A percentile compares a stretch with the other conserved stretches of the same genome.
Evolutionary conservation across 202 grass and related monocot genomes (phyloP).

Genomic region (Zoysia matrella): DNA sequence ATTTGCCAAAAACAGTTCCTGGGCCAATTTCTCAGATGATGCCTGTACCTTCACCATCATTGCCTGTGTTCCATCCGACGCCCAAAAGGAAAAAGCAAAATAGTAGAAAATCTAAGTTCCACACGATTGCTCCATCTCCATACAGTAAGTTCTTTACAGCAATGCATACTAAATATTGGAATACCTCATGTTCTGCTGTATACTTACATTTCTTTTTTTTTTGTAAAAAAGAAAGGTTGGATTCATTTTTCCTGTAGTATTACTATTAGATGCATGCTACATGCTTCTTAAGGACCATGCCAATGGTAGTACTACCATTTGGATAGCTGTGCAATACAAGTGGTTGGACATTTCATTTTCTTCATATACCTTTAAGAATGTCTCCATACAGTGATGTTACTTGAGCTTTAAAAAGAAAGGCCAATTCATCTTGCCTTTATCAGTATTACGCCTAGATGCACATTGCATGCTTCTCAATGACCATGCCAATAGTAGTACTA

Average conservation of each 20-base stretch:
- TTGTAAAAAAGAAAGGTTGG: neutral
- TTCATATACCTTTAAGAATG: neutral
- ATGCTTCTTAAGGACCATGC: neutral
- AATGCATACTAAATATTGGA: neutral
- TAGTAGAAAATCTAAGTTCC: slow-evolving; percentile 21
- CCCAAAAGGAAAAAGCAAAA: slow-evolving; percentile 43
- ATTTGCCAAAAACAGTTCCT: slow-evolving; percentile 37
- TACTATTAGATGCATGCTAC: neutral
- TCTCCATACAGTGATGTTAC: neutral
- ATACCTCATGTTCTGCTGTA: neutral
- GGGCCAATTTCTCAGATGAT: slow-evolving; percentile 48
- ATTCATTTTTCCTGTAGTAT: neutral
- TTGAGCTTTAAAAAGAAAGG: no score
- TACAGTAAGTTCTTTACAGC: slow-evolving; percentile 46
- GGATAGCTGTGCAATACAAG: slow-evolving; percentile 20
- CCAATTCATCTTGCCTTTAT: no score
- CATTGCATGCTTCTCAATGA: no score
- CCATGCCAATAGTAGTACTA: no score
- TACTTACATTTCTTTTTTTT: neutral
- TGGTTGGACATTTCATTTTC: neutral
- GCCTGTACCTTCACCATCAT: slow-evolving; percentile 46
- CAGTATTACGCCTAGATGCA: no score
- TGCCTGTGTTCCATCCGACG: slow-evolving; percentile 22
- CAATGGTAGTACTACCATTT: slow-evolving; percentile 11
- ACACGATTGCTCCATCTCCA: slow-evolving; percentile 54